Base-by-base conservation (phyloP, 2,329 filamentous ascomycete genomes). In the Paecilomyces variotii region DNA sequence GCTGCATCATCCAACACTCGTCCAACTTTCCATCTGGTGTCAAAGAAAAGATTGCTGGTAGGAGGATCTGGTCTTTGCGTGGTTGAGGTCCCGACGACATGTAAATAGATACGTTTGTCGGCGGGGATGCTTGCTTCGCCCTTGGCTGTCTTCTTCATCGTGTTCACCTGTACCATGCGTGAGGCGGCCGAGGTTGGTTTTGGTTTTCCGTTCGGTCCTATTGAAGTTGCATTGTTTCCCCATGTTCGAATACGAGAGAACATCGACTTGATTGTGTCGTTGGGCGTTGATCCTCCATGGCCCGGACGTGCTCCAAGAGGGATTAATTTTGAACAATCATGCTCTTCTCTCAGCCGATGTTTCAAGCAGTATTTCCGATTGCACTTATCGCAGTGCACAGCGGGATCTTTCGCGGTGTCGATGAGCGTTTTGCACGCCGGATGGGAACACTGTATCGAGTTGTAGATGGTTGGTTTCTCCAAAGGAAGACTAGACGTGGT, bases 101-200 rank as follows among this genome's bases (percentile, higher is more conserved):
- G 87, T 0, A 99, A 70, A 70, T 97, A 97, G 1, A 99, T 77
- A n/a, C 94, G 80, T 78, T 95, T 96, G 63, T 96, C 91, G 0
- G 80, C 73, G 0, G 91, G 80, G 0, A 97, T 75, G 67, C 91
- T 93, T 9, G 86, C 85, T 63, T 97, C 93, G 0, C 95, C 95
- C 76, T 96, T 97, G 2, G 94, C 93, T 0, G 83, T 86, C 71
- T 88, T 88, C 78, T 96, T 97, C 50, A 99, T 79, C 9, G 83
- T 84, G 62, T 91, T 91, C 5, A 93, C 80, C 4, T 88, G 89
- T 2, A 86, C 79, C 19, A 89, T 65, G 2, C 87, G 82, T 54
- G 86, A 84, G 0, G 88, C 83, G 0, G 87, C 82, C 0, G 80
- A 83, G 35, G 82, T 81, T 1, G 85, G 83, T 68, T 86, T 86